phyloP scores from a whole-genome alignment of 768 basidiomycete genomes.

The Calocybe gangraenosa region DNA sequence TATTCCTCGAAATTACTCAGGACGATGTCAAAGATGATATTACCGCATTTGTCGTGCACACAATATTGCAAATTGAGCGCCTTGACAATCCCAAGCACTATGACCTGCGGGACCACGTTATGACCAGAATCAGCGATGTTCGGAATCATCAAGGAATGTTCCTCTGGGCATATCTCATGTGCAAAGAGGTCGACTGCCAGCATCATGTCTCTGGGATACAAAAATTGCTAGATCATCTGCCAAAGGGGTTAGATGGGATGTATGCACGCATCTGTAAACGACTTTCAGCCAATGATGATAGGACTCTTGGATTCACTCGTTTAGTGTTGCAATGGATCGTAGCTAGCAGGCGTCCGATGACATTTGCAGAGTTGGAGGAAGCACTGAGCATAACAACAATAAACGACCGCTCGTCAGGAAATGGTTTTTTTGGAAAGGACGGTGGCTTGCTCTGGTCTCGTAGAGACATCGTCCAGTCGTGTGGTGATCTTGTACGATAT shows the following conservation, averaged over 20 bases:
- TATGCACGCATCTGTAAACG: neutral
- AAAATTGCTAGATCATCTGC: neutral
- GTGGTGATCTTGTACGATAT: neutral
- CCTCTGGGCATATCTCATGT: constrained; percentile 2
- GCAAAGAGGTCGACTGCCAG: neutral
- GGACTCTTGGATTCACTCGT: neutral
- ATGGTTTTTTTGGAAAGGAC: neutral
- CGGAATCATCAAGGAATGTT: constrained; percentile 2
- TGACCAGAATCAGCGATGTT: neutral
- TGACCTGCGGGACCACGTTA: neutral
- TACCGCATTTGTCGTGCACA: neutral
- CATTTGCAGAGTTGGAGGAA: neutral
- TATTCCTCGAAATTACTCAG: neutral
- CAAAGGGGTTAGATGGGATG: neutral
- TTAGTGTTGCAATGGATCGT: neutral
- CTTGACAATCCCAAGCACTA: too few species aligned
- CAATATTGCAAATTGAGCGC: too few species aligned
- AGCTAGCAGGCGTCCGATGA: neutral
- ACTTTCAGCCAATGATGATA: neutral
- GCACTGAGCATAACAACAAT: neutral
- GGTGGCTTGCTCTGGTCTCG: neutral
- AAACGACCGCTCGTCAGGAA: neutral
- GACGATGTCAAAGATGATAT: too few species aligned
- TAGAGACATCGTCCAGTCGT: neutral
- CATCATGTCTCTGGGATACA: neutral